Evolutionary conservation across 805 yeast species (phyloP), one percentile per base, ranked within the genome.

Genomic region (Wickerhamiella sergipiensis): DNA sequence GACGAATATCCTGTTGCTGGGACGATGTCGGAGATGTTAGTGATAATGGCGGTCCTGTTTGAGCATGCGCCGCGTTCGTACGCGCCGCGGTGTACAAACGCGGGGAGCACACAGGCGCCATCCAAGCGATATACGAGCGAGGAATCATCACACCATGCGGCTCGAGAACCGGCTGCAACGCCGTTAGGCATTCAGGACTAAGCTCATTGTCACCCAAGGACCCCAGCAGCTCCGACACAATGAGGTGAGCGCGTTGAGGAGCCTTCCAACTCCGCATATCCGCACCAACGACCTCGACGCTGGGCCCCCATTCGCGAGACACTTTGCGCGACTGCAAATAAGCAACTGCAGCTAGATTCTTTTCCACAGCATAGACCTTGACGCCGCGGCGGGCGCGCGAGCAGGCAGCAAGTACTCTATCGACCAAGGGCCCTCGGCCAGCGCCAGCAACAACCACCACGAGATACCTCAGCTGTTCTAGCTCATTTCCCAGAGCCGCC

Each of bases 181-280:
- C 67, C 45, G 68, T 69, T 2, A 86, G 64, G 52, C 92, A 81
- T 63, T 89, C 97, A 0, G 97, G 97, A 8, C 85, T 75, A 17
- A 86, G 71, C 62, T 89, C 97, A 64, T 89, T 90, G 64, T 94
- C 90, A 3, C 95, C 97, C 67, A 90, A 84, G 15, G 95, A 85
- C 6, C 97, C 97, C 24, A 89, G 65, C 7, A 90, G 68, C 63
- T 89, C 97, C 44, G 94, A 83, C 1, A 90, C 73, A 8, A 88
- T 74, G 43, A 89, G 59, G 60, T 84, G 75, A 51, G 74, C 72
- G 17, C 69, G 67, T 12, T 61, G 54, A 6, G 55, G 56, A 2
- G 70, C 71, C 8, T 59, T 50, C 80, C 81, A 77, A 2, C 59
- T 53, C 17, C 92, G 67, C 64, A 80, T 76, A 64, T 89, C 95